Percentiles rank a stretch among this genome's conserved stretches.
Evolutionary conservation across 331 rosid species (phyloP).

Genomic region (Malus hybrid): DNA sequence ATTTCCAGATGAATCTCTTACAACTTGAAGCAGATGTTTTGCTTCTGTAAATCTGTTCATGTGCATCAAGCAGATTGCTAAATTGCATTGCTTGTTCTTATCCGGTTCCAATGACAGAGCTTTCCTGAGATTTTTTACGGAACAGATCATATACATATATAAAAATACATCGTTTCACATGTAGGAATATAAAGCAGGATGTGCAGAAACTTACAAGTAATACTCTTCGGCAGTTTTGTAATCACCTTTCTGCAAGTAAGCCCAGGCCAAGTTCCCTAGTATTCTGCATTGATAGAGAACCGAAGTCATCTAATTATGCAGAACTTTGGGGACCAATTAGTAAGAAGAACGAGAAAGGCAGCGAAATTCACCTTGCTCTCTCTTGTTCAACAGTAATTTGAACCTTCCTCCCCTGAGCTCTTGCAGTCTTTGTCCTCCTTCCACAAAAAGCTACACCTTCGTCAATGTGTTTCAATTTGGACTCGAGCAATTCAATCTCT

Average conservation of each 20-base stretch:
- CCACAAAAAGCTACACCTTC: slow-evolving; percentile 61
- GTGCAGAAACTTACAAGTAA: slow-evolving; percentile 44
- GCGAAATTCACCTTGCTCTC: slow-evolving; percentile 54
- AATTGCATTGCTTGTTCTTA: slow-evolving; percentile 84
- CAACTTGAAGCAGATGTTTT: slow-evolving; percentile 65
- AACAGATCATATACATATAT: neutral
- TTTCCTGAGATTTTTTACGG: slow-evolving; percentile 31
- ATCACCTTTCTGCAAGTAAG: slow-evolving; percentile 72
- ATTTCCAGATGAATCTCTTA: slow-evolving; percentile 45
- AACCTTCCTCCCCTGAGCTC: slow-evolving; percentile 87
- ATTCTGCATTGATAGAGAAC: slow-evolving; percentile 36
- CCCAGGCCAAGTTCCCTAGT: slow-evolving; percentile 95
- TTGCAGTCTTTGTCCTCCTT: slow-evolving; percentile 70
- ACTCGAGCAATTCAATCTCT: slow-evolving; percentile 76
- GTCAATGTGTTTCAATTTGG: slow-evolving; percentile 72
- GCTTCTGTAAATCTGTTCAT: slow-evolving; percentile 64
- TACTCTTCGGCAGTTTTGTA: slow-evolving; percentile 61
- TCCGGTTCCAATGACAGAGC: slow-evolving; percentile 75
- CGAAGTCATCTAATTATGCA: neutral
- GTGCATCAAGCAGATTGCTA: slow-evolving; percentile 81
- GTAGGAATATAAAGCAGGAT: slow-evolving; percentile 1
- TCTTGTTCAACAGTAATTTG: slow-evolving; percentile 81
- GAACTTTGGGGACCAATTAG: neutral
- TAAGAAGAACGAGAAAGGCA: slow-evolving; percentile 8
- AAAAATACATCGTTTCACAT: neutral